Percentiles rank a stretch among this genome's conserved stretches.
Evolutionary conservation across 1,139 yeast species (phyloP).

Genomic region (Yamadazyma trypodendri): DNA sequence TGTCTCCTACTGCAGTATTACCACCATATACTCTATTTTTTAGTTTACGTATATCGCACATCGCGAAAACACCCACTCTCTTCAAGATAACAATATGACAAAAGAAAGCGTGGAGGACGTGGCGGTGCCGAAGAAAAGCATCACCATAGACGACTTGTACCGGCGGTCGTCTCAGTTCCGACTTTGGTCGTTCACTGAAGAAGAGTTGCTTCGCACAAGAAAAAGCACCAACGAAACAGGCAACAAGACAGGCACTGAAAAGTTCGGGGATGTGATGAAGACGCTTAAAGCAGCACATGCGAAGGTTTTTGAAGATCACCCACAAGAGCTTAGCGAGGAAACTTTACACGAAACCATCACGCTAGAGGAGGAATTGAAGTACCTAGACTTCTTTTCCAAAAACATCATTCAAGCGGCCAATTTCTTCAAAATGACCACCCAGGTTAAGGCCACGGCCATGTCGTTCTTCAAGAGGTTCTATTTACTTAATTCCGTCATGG

Average conservation of each 20-base stretch:
- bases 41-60: too few species aligned
- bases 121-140: conserved; percentile 18
- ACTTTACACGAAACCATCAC: conserved; percentile 47
- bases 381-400: conserved; percentile 68
- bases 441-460: conserved; percentile 75
- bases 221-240: conserved; percentile 55
- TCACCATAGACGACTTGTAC: conserved; percentile 78
- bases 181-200: conserved; percentile 76
- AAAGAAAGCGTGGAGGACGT: too few species aligned
- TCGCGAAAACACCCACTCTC: too few species aligned
- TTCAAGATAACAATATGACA: too few species aligned
- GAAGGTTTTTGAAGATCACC: conserved; percentile 27
- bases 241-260: conserved; percentile 36
- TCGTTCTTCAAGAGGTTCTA: conserved; percentile 81
- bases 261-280: conserved; percentile 25
- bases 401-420: conserved; percentile 59
- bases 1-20: too few species aligned
- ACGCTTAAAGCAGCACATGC: conserved; percentile 30
- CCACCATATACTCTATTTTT: too few species aligned
- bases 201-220: conserved; percentile 50
- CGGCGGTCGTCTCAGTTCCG: conserved; percentile 83
- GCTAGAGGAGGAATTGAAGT: conserved; percentile 65
- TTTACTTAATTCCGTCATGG: conserved; percentile 76
- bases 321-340: conserved; percentile 32
- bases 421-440: conserved; percentile 48